Evolutionary conservation across 1,139 yeast species (phyloP).

Genomic region (Nakaseomyces delphensis): DNA sequence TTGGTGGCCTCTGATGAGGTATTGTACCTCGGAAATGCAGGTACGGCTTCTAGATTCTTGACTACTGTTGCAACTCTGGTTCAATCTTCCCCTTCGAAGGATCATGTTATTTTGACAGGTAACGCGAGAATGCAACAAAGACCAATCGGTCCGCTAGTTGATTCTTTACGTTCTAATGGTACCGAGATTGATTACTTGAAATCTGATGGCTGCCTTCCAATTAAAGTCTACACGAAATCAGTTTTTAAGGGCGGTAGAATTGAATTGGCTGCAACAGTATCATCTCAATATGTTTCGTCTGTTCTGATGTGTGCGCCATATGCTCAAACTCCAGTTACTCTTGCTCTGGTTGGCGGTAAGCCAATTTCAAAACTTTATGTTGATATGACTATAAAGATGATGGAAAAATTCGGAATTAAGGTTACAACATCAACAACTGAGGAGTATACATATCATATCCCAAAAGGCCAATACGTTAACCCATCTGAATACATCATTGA

Average conservation of each 20-base stretch:
- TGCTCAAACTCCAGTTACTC: conserved; percentile 78
- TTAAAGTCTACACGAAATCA: conserved; percentile 58
- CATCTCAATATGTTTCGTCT: conserved; percentile 96
- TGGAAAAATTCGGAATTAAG: conserved; percentile 77
- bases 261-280: conserved; percentile 89
- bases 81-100: conserved; percentile 36
- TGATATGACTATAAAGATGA: conserved; percentile 95
- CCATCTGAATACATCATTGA: conserved; percentile 84
- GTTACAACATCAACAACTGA: conserved; percentile 69
- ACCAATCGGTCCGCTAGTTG: conserved; percentile 94
- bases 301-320: conserved; percentile 97
- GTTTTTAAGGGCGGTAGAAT: conserved; percentile 85
- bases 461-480: conserved; percentile 68
- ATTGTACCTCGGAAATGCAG: conserved; percentile 91
- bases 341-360: conserved; percentile 87
- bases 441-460: conserved; percentile 80
- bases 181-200: conserved; percentile 64
- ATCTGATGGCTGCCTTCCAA: conserved; percentile 75
- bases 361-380: conserved; percentile 94
- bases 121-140: conserved; percentile 96
- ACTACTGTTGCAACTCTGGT: conserved; percentile 87
- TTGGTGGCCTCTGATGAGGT: conserved; percentile 49
- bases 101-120: conserved; percentile 69
- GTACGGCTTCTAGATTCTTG: conserved; percentile 92
- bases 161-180: conserved; percentile 78